phyloP scores from a whole-genome alignment of 2,329 filamentous ascomycete genomes.

The Elsinoe ampelina region DNA sequence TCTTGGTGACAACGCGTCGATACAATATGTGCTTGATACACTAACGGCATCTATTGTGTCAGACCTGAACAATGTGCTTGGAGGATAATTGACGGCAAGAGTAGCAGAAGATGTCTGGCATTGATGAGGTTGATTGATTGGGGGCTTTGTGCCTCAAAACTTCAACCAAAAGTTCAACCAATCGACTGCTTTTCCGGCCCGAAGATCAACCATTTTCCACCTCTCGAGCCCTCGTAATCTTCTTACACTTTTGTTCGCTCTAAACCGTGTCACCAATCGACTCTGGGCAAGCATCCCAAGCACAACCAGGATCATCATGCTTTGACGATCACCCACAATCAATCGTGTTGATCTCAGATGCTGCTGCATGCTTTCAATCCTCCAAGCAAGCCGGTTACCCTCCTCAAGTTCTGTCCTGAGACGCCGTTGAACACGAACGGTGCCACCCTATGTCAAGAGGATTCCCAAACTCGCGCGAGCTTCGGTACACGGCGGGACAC shows the following conservation, averaged over 20 bases:
- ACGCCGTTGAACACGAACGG: background rate
- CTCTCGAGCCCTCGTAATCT: constrained; percentile 1
- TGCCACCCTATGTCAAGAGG: background rate
- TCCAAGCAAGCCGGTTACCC: background rate
- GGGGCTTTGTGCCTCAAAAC: background rate
- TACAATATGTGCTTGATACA: background rate
- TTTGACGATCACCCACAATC: background rate
- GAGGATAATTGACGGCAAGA: background rate
- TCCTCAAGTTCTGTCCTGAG: background rate
- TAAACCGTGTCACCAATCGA: background rate
- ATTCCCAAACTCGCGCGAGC: background rate
- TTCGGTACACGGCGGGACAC: background rate
- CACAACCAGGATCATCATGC: background rate
- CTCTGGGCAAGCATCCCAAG: background rate
- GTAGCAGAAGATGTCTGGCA: background rate
- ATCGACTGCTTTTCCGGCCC: background rate
- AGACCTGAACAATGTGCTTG: background rate
- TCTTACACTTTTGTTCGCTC: constrained; percentile 10
- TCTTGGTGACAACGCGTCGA: background rate
- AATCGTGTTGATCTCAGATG: background rate
- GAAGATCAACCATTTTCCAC: constrained; percentile 3
- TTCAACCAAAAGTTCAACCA: background rate
- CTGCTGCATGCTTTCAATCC: background rate
- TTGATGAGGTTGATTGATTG: background rate
- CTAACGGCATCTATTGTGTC: background rate